Evolutionary conservation across 2,329 filamentous ascomycete species (phyloP).

Genomic region (Xylariaceae sp.): DNA sequence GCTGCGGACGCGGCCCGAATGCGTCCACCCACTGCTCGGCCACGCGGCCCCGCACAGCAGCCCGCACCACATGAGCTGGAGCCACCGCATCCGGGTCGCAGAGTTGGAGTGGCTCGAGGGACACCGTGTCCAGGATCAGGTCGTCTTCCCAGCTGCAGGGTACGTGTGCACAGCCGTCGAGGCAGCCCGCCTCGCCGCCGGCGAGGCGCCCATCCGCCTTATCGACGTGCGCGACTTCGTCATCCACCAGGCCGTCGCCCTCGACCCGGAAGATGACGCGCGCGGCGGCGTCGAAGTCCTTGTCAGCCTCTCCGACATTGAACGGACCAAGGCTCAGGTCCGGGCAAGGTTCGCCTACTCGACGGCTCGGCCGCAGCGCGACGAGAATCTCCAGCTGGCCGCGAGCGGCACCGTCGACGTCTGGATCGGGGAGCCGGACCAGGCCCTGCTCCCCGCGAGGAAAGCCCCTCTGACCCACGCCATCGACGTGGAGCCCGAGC

Average conservation of each 20-base stretch:
- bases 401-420: conserved; percentile 3
- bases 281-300: conserved; percentile 8
- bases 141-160: conserved; percentile 12
- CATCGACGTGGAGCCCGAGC: conserved; percentile 6
- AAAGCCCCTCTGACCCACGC: conserved; percentile 2
- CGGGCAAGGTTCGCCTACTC: conserved; percentile 5
- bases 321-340: background rate
- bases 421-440: background rate
- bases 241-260: conserved; percentile 9
- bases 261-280: conserved; percentile 4
- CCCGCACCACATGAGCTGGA: conserved; percentile 6
- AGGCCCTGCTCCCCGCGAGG: conserved; percentile 1
- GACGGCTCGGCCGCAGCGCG: background rate
- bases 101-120: conserved; percentile 10
- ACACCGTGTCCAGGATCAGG: conserved; percentile 10
- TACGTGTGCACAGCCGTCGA: conserved; percentile 11
- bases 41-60: conserved; percentile 3
- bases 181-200: conserved; percentile 4
- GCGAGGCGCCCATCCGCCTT: conserved; percentile 1
- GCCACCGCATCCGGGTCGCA: conserved; percentile 1
- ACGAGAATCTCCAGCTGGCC: background rate
- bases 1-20: background rate
- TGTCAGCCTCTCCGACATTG: conserved; percentile 1
- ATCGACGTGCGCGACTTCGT: conserved; percentile 10
- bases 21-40: conserved; percentile 8